Percentiles rank a stretch among this genome's conserved stretches.
These are phyloP conservation scores for Fusarium chuoi DNA, from an alignment of 2,329 filamentous ascomycete genomes.

Conservation along the genomic window DNA sequence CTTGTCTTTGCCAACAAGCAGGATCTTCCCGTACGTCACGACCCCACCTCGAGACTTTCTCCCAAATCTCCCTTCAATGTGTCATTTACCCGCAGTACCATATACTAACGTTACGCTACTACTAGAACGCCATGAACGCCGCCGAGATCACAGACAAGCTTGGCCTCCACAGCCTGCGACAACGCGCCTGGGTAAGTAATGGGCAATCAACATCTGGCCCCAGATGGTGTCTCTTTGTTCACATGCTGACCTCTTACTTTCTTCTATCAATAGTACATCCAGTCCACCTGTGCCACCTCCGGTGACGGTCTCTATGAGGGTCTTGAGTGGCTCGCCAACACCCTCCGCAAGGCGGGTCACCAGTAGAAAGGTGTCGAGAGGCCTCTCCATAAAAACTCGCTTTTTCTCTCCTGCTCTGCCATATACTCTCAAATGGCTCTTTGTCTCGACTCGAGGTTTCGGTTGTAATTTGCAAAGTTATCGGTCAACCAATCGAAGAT, in stretches of 20 bases:
- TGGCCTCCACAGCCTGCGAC: conserved; percentile 97
- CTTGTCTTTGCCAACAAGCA: conserved; percentile 99
- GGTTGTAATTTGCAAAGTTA: conserved; percentile 69
- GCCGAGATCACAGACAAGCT: conserved; percentile 99
- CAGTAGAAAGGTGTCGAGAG: conserved; percentile 61
- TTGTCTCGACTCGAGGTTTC: conserved; percentile 59
- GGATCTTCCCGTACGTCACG: conserved; percentile 87
- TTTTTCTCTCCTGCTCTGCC: conserved; percentile 52
- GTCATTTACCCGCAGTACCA: conserved; percentile 3
- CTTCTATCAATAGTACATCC: conserved; percentile 80
- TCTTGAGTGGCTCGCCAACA: conserved; percentile 91
- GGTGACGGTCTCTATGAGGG: conserved; percentile 99
- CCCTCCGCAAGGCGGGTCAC: conserved; percentile 79
- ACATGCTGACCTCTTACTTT: conserved; percentile 39
- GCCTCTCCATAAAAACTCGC: conserved; percentile 47
- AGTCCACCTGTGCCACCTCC: conserved; percentile 98
- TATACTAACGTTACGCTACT: conserved; percentile 31
- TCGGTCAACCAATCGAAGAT: conserved; percentile 66
- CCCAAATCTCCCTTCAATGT: conserved; percentile 6
- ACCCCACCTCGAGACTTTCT: conserved; percentile 25
- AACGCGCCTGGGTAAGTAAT: conserved; percentile 93
- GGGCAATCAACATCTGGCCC: conserved; percentile 8
- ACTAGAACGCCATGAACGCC: conserved; percentile 98
- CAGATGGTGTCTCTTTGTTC: not conserved
- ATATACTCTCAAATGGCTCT: conserved; percentile 55